phyloP scores from a whole-genome alignment of 495 filamentous ascomycete genomes.

The Neurospora sp. region DNA sequence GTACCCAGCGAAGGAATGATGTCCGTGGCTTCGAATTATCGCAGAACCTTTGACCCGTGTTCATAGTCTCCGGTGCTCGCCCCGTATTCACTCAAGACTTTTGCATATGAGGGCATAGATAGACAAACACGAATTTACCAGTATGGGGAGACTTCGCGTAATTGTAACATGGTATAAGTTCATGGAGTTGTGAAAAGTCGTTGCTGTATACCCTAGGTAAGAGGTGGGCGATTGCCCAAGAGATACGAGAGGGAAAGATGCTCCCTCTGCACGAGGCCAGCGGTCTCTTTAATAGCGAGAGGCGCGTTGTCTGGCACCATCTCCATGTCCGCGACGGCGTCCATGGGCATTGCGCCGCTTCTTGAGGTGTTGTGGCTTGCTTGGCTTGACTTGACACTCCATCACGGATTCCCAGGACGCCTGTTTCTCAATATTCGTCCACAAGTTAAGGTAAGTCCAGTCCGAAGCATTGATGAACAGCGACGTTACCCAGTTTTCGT shows the following conservation, averaged over 20 bases:
- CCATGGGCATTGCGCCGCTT: not conserved
- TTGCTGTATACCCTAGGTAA: no score
- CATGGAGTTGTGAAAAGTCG: no score
- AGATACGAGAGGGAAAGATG: no score
- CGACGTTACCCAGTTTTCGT: not conserved
- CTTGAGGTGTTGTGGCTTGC: not conserved
- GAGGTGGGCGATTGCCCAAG: no score
- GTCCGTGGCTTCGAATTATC: not conserved
- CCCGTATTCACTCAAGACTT: no score
- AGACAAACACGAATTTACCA: no score
- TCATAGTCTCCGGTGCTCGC: not conserved
- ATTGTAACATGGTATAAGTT: no score
- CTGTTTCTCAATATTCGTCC: no score
- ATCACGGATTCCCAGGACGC: fast-evolving
- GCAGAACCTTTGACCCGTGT: not conserved
- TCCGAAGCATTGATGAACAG: not conserved
- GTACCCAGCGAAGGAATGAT: not conserved
- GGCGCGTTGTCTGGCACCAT: not conserved
- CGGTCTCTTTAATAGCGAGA: not conserved
- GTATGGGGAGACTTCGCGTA: no score
- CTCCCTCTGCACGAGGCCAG: not conserved
- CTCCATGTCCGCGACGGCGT: not conserved
- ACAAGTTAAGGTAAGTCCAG: no score
- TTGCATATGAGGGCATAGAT: no score
- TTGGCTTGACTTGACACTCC: not conserved